Base-by-base conservation (phyloP, 2,329 filamentous ascomycete genomes). In the Aspergillus hortae region DNA sequence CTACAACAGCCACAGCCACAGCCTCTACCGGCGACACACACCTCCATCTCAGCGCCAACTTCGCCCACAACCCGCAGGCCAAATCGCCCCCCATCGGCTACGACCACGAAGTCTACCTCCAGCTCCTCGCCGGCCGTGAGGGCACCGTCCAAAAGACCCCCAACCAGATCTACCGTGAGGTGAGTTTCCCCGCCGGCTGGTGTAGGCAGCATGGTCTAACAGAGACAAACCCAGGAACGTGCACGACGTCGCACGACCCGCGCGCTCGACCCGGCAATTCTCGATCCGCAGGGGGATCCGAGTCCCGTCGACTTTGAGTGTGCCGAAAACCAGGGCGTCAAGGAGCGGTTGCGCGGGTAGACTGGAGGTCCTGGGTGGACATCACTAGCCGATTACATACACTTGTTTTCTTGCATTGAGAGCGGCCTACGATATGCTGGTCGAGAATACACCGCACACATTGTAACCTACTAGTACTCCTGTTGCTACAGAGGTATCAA, bases 31-130 rank as follows among this genome's bases (percentile, higher is more conserved):
- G 19, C 3, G 19, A 19, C 19, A 19, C 19, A 19, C 19, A 19
- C 3, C 23, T 58, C 10, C 87, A 92, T 48, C 73, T 78, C 51
- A 76, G 68, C 49, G 55, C 62, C 46, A 63, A 62, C 48, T 63
- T 61, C 35, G 56, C 60, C 23, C 45, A 52, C 44, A 10, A 35
- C 45, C 46, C 36, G 21, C 50, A 23, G 40, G 15, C 51, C 36
- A 55, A 55, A 30, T 32, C 52, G 23, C 36, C 49, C 23, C 42
- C 64, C 6, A 59, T 68, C 50, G 63, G 61, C 46, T 67, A 68
- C 47, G 66, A 68, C 36, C 65, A 68, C 33, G 66, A 68, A 47
- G 58, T 60, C 14, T 68, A 66, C 40, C 61, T 68, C 12, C 63
- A 67, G 44, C 53, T 68, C 30, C 60, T 59, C 21, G 57, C 58